A percentile compares a stretch with the other conserved stretches of the same genome.
These are phyloP conservation scores for Trichoderma reesei DNA, from an alignment of 495 filamentous ascomycete species.

Conservation along the genomic window DNA sequence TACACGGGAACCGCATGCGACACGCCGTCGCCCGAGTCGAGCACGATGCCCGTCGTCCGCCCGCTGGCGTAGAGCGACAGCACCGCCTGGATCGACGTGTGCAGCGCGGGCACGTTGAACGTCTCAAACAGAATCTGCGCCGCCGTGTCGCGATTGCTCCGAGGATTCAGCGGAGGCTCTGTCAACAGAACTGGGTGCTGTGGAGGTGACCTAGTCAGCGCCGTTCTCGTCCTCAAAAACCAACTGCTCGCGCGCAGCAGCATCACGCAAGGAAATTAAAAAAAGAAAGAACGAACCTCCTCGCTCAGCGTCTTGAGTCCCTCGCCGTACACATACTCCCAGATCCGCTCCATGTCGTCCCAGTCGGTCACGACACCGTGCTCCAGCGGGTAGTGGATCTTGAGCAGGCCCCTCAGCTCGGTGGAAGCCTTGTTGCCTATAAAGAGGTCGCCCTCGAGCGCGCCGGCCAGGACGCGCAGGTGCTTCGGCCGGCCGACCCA, in stretches of 20 bases:
- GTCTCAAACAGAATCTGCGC: constrained; percentile 98
- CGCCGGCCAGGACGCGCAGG: constrained; percentile 87
- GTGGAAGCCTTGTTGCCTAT: constrained; percentile 85
- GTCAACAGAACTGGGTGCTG: constrained; percentile 94
- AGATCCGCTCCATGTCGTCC: constrained; percentile 99
- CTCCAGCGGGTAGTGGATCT: constrained; percentile 90
- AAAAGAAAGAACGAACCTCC: constrained; percentile 47
- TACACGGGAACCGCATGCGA: constrained; percentile 97
- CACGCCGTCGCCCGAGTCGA: constrained; percentile 93
- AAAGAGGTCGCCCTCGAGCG: constrained; percentile 93
- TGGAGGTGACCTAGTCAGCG: constrained; percentile 7
- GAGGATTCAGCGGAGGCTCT: constrained; percentile 92
- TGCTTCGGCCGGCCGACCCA: constrained; percentile 97
- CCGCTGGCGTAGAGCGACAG: constrained; percentile 94
- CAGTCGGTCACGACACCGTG: constrained; percentile 99
- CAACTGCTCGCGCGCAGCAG: constrained; percentile 9
- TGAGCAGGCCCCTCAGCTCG: constrained; percentile 84
- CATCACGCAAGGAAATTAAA: too few relatives aligned
- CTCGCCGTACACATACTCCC: constrained; percentile 61
- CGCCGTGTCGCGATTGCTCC: constrained; percentile 90
- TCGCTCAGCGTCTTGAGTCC: constrained; percentile 89
- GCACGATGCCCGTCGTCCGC: constrained; percentile 89
- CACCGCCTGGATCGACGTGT: constrained; percentile 94
- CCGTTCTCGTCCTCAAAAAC: not conserved
- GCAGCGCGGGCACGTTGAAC: constrained; percentile 94